Conservation (phyloP, 1,284 basidiomycete genomes). For the Sanghuangporus weigelae region DNA sequence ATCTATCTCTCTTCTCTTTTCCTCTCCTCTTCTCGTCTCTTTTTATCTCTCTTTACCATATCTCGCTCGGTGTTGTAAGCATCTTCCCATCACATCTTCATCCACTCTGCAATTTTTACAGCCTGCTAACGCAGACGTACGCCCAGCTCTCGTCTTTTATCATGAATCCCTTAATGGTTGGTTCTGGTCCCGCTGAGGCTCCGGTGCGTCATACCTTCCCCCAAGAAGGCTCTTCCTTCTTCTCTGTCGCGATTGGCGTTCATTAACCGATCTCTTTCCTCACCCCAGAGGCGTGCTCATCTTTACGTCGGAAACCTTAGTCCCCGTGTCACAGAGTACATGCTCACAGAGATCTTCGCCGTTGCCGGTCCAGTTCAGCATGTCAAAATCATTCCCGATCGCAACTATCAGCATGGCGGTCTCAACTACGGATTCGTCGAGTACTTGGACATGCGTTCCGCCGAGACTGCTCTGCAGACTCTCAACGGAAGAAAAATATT, state of each 20-base stretch:
- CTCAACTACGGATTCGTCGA: constrained; percentile 99
- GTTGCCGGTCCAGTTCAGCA: constrained; percentile 93
- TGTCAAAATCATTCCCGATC: constrained; percentile 98
- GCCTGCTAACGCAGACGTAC: constrained; percentile 32
- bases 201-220: constrained; percentile 46
- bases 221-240: background rate
- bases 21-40: constrained; percentile 37
- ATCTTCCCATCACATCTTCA: constrained; percentile 21
- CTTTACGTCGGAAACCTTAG: constrained; percentile 97
- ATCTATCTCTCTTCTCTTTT: constrained; percentile 16
- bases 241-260: background rate
- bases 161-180: constrained; percentile 66
- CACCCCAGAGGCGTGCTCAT: constrained; percentile 73
- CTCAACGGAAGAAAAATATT: constrained; percentile 98
- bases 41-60: constrained; percentile 30
- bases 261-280: background rate
- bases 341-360: constrained; percentile 95
- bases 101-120: constrained; percentile 29
- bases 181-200: constrained; percentile 60
- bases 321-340: constrained; percentile 88
- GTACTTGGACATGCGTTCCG: constrained; percentile 95
- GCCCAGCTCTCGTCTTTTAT: constrained; percentile 37
- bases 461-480: constrained; percentile 94
- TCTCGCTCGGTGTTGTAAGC: constrained; percentile 30
- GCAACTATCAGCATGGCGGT: constrained; percentile 95